Percentiles rank a stretch among this genome's conserved stretches.
Evolutionary conservation across 1,284 basidiomycete genomes (phyloP).

Genomic region (Leccinum idahoense): DNA sequence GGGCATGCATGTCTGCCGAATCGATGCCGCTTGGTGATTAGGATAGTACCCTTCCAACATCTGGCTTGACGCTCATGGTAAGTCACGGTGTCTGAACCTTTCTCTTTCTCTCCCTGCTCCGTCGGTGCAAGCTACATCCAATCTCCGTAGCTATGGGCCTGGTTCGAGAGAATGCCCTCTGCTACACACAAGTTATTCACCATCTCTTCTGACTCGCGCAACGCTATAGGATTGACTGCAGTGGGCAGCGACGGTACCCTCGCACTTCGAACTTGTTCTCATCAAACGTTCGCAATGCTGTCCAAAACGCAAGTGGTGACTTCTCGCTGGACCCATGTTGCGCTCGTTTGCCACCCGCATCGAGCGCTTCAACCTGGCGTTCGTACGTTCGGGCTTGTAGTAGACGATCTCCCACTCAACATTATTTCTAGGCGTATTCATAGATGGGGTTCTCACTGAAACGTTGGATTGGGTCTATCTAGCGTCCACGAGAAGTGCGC

Average conservation of each 20-base stretch:
- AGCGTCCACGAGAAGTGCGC: conserved; percentile 29
- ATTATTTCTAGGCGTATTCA: conserved; percentile 50
- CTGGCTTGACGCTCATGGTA: conserved; percentile 71
- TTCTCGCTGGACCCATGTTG: conserved; percentile 64
- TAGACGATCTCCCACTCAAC: background rate
- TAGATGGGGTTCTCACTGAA: conserved; percentile 66
- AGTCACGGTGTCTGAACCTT: conserved; percentile 3
- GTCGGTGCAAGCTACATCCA: background rate
- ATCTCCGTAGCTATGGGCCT: conserved; percentile 56
- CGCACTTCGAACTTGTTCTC: conserved; percentile 42
- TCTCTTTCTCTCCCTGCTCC: background rate
- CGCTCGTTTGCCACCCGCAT: conserved; percentile 59
- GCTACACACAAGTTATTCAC: conserved; percentile 43
- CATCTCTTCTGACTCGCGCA: conserved; percentile 34
- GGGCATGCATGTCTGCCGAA: conserved; percentile 43
- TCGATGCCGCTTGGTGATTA: conserved; percentile 38
- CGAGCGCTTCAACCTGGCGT: conserved; percentile 51
- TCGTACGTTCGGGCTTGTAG: conserved; percentile 40
- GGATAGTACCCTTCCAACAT: conserved; percentile 44
- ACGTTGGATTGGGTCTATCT: conserved; percentile 56
- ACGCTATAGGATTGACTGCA: conserved; percentile 37
- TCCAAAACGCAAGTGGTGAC: conserved; percentile 43
- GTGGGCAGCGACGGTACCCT: conserved; percentile 55
- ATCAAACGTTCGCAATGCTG: conserved; percentile 37
- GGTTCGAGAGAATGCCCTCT: conserved; percentile 54